phyloP scores from a whole-genome alignment of 768 basidiomycete genomes.

The Boletellus emodensis region DNA sequence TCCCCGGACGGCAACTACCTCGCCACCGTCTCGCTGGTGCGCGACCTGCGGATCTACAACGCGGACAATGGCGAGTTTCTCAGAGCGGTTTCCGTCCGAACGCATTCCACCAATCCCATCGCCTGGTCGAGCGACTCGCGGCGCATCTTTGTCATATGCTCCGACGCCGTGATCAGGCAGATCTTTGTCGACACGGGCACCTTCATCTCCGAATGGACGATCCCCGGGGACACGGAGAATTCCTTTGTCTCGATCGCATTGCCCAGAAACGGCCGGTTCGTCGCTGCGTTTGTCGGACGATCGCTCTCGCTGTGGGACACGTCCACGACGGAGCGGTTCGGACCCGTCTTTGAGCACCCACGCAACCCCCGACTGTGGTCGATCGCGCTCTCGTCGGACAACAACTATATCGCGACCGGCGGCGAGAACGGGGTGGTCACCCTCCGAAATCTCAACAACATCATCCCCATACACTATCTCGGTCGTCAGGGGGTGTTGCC shows the following conservation, averaged over 20 bases:
- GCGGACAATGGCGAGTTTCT: conserved; percentile 2
- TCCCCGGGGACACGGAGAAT: conserved; percentile 1
- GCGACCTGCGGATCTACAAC: conserved; percentile 10
- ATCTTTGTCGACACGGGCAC: conserved; percentile 4
- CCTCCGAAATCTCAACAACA: conserved; percentile 1
- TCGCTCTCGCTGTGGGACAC: conserved; percentile 13
- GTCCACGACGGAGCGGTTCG: conserved; percentile 8
- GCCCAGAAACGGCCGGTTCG: conserved; percentile 2
- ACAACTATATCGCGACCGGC: conserved; percentile 4
- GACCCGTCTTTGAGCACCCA: conserved; percentile 5
- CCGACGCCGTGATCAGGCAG: background rate
- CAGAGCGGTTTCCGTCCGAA: background rate
- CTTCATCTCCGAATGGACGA: conserved; percentile 2
- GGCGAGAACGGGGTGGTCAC: conserved; percentile 6
- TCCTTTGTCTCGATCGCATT: conserved; percentile 2
- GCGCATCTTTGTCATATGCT: conserved; percentile 2
- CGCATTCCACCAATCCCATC: conserved; percentile 4
- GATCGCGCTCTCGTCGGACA: conserved; percentile 10
- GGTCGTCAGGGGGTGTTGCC: background rate
- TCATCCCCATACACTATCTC: conserved; percentile 2
- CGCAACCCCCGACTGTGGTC: conserved; percentile 4
- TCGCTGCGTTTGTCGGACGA: conserved; percentile 1
- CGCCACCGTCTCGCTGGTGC: background rate
- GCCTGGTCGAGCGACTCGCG: conserved; percentile 6
- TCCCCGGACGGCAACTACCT: conserved; percentile 8